Evolutionary conservation across 2,329 filamentous ascomycete genomes (phyloP), one percentile per base, ranked within the genome.

Genomic region (Ophiocordyceps australis): DNA sequence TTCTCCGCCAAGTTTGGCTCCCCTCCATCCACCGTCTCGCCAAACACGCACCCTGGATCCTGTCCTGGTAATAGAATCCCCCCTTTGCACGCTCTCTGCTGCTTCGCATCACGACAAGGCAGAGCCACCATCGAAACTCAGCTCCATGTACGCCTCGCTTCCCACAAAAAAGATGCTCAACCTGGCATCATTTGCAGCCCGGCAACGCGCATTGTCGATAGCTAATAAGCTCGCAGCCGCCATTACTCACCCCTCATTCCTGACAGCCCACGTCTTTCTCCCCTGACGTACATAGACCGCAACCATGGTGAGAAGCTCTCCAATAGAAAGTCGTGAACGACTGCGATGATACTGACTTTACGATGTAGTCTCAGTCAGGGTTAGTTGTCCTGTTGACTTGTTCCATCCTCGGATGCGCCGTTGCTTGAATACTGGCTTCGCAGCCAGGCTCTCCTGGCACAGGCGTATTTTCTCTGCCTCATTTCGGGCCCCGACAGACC

Each of bases 331-430:
- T 10, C 6, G 4, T 13, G 8, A 18, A n/a, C n/a, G n/a, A n/a
- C n/a, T n/a, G 15, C 5, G 11, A 8, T 17, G 18, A 27, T 17
- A 30, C 26, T 32, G 12, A 25, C 14, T 7, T n/a, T 10, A n/a
- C 7, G 4, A 17, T 14, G 4, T 31, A 74, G 69, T 74, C 69
- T 71, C 65, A 72, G 65, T 74, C 69, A 52, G 69, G 69, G 69
- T 74, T 59, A 50, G 65, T 69, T 33, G 18, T 30, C 30, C 37
- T 34, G 39, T 37, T 39, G 31, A 27, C 27, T 18, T n/a, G n/a
- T n/a, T n/a, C n/a, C n/a, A n/a, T n/a, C n/a, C n/a, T n/a, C n/a
- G n/a, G n/a, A n/a, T n/a, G n/a, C n/a, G n/a, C n/a, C n/a, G n/a
- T n/a, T n/a, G n/a, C n/a, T n/a, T n/a, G n/a, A n/a, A n/a, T n/a